Conservation (phyloP, 139 green algal genomes). For the Chlorella sp. region DNA sequence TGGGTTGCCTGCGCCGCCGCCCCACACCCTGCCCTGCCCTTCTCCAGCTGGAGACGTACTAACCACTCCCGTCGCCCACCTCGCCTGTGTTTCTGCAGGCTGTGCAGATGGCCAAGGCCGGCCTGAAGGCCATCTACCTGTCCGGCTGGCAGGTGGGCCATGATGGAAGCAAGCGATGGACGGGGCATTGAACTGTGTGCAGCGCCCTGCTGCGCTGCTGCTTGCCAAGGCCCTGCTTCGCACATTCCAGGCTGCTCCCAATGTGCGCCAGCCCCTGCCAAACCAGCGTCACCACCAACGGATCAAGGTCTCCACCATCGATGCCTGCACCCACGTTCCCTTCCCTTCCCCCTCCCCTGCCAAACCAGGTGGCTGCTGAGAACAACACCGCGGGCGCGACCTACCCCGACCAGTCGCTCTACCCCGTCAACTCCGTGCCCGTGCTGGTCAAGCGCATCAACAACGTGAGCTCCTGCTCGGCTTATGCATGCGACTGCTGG, state of each 20-base stretch:
- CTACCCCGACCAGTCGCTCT: constrained; percentile 89
- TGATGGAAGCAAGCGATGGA: not conserved
- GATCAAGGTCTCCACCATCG: too few relatives aligned
- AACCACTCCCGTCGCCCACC: too few relatives aligned
- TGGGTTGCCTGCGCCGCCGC: not conserved
- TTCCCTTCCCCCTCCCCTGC: not conserved
- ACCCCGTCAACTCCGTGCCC: constrained; percentile 83
- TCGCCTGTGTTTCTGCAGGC: constrained; percentile 31
- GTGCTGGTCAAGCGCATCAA: constrained; percentile 81
- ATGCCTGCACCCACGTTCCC: too few relatives aligned
- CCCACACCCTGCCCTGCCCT: not conserved
- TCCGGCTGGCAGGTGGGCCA: constrained; percentile 80
- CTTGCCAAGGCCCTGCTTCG: too few relatives aligned
- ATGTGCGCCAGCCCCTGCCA: too few relatives aligned
- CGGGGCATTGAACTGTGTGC: too few relatives aligned
- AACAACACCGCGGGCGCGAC: constrained; percentile 75
- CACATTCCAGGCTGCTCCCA: too few relatives aligned
- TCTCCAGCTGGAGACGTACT: too few relatives aligned
- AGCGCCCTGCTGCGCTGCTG: too few relatives aligned
- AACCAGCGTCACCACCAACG: too few relatives aligned
- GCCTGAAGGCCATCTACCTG: constrained; percentile 93
- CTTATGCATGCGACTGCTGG: too few relatives aligned
- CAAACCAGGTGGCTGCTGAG: constrained; percentile 80
- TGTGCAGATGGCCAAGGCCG: constrained; percentile 61
- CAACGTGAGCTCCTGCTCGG: constrained; percentile 49